Base-by-base conservation (phyloP, 2,329 filamentous ascomycete species). In the Arthrobotrys sinensis region DNA sequence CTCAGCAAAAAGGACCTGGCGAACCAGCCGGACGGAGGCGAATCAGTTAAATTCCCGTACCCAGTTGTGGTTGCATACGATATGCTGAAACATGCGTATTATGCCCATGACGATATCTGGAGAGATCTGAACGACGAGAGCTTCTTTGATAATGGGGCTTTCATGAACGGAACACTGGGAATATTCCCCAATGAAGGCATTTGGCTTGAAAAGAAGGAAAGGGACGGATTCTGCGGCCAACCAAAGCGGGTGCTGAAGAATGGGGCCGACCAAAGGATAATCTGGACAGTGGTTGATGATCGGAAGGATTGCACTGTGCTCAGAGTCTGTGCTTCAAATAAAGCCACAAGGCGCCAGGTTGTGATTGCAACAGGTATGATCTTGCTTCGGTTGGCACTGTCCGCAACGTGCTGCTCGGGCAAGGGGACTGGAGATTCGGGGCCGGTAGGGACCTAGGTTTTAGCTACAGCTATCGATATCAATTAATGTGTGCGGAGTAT, bases 301-400 rank as follows among this genome's bases (percentile, higher is more conserved):
- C 62, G 75, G 1, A 72, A 65, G 67, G 75, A 78, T 38, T 78
- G 75, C 34, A 78, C 75, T n/a, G 36, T 72, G 34, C 62, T 78
- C 2, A 67, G 52, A 40, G 67, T 78, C 11, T 78, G 75, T 45
- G 75, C 40, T 43, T 71, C 75, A 16, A 63, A 50, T 11, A 62
- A 72, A 24, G 75, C 75, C 21, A 78, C 75, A 7, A 78, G 75
- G 21, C 66, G 75, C 24, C 75, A 78, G 38, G 75, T 78, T 63
- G 75, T 78, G 34, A 68, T 78, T 64, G 75, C 75, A 16, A 71
- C 67, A 14, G 75, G 75, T 7, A 78, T 71, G 75, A 67, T 78
- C 63, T 24, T 78, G 53, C 67, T 62, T 28, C 67, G 67, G 50
- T 46, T 78, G 38, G 50, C 75, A 3, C 28, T 72, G 62, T 78